These are phyloP conservation scores for Rhodocollybia butyracea DNA, from an alignment of 768 basidiomycete species.

Conservation along the genomic window DNA sequence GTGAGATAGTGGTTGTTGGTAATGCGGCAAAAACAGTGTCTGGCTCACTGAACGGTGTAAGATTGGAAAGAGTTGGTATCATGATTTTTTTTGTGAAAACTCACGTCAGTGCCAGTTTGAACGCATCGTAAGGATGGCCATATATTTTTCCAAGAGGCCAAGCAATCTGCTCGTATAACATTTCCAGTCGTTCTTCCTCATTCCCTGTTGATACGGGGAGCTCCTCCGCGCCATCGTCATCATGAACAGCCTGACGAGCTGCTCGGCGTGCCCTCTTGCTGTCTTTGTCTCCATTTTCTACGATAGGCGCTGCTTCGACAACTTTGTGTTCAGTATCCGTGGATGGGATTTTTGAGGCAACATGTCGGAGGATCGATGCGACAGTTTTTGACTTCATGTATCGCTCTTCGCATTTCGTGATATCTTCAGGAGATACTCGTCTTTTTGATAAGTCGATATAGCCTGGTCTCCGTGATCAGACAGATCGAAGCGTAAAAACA, in stretches of 20 bases:
- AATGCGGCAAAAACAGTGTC: conserved; percentile 82
- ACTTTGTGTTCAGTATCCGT: conserved; percentile 31
- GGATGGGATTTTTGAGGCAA: conserved; percentile 76
- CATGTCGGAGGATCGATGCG: conserved; percentile 88
- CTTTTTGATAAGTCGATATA: conserved; percentile 99
- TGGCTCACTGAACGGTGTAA: conserved; percentile 27
- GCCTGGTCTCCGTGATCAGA: conserved; percentile 43
- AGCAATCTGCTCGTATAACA: conserved; percentile 83
- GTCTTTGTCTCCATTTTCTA: conserved; percentile 42
- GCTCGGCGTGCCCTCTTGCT: conserved; percentile 44
- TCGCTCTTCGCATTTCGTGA: conserved; percentile 97
- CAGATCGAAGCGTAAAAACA: background rate
- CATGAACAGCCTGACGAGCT: conserved; percentile 41
- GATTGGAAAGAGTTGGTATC: background rate
- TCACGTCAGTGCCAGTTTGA: conserved; percentile 93
- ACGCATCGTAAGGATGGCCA: conserved; percentile 96
- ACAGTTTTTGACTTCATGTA: conserved; percentile 98
- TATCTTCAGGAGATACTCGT: conserved; percentile 96
- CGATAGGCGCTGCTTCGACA: conserved; percentile 15
- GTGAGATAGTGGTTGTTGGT: conserved; percentile 46
- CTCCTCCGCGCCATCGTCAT: conserved; percentile 40
- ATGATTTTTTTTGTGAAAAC: conserved; percentile 25
- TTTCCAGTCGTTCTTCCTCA: conserved; percentile 80
- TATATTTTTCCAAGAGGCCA: conserved; percentile 94
- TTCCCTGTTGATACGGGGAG: conserved; percentile 26